Conservation (phyloP, 1,139 yeast genomes). For the Blastobotrys ciferrii region DNA sequence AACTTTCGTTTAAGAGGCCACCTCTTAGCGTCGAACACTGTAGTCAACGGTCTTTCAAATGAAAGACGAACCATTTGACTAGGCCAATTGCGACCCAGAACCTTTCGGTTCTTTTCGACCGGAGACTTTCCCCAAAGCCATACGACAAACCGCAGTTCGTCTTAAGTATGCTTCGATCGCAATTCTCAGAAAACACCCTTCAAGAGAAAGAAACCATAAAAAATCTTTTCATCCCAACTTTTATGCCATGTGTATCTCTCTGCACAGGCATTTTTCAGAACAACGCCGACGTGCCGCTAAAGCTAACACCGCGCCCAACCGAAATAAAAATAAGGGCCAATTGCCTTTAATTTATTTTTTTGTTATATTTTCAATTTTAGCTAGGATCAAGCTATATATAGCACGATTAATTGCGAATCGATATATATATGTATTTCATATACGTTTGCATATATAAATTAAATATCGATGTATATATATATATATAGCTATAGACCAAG, state of each 20-base stretch:
- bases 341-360: no score
- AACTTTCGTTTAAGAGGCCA: slow-evolving; percentile 29
- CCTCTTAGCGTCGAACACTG: slow-evolving; percentile 16
- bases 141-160: slow-evolving; percentile 8
- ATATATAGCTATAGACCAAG: no score
- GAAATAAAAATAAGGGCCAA: no score
- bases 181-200: slow-evolving; percentile 20
- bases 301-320: no score
- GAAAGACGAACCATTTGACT: slow-evolving; percentile 6
- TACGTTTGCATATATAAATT: no score
- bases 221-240: slow-evolving; percentile 1
- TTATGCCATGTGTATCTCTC: background rate
- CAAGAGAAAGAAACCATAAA: slow-evolving; percentile 1
- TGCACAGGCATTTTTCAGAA: background rate
- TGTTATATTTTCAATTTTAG: no score
- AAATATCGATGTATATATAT: no score
- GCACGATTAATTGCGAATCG: no score
- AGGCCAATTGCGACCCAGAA: slow-evolving; percentile 7
- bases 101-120: slow-evolving; percentile 33
- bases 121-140: slow-evolving; percentile 38
- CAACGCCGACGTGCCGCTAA: no score
- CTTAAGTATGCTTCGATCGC: slow-evolving; percentile 33
- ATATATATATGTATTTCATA: no score
- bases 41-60: slow-evolving; percentile 4
- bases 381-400: no score